Evolutionary conservation across 306 rosid genomes (phyloP).

Genomic region (Medicago lupulina): DNA sequence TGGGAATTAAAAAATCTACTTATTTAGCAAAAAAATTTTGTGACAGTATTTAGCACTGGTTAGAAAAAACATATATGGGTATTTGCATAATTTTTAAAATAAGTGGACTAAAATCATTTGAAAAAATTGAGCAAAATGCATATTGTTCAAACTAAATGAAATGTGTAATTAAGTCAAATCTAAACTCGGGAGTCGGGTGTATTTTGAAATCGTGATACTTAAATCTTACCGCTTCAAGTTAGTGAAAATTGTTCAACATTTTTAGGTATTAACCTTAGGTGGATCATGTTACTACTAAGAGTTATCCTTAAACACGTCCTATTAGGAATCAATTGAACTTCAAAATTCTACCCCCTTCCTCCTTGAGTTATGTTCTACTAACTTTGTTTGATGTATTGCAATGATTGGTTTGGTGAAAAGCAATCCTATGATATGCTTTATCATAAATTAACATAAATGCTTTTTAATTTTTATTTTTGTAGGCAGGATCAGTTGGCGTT

Average conservation of each 20-base stretch:
- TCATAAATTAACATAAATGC: constrained; percentile 35
- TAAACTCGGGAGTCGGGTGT: too few species aligned
- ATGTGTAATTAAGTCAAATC: too few species aligned
- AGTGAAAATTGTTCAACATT: not conserved
- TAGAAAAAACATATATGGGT: too few species aligned
- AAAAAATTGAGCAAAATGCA: too few species aligned
- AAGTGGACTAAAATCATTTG: too few species aligned
- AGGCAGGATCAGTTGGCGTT: constrained; percentile 47
- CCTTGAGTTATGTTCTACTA: not conserved
- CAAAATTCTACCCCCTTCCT: constrained; percentile 3
- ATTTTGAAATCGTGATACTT: too few species aligned
- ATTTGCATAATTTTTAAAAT: too few species aligned
- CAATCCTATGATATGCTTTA: constrained; percentile 31
- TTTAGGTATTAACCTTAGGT: not conserved
- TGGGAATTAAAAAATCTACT: too few species aligned
- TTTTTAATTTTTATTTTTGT: constrained; percentile 8
- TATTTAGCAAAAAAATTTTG: too few species aligned
- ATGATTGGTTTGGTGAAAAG: constrained; percentile 43
- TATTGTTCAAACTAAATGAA: too few species aligned
- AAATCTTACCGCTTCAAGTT: too few species aligned
- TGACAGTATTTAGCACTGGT: too few species aligned
- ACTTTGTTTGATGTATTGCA: constrained; percentile 24
- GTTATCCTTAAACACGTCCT: constrained; percentile 5
- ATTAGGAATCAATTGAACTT: constrained; percentile 30
- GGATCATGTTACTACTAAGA: constrained; percentile 2